Base-by-base conservation (phyloP, 768 basidiomycete genomes). In the Podaxis rugospora region DNA sequence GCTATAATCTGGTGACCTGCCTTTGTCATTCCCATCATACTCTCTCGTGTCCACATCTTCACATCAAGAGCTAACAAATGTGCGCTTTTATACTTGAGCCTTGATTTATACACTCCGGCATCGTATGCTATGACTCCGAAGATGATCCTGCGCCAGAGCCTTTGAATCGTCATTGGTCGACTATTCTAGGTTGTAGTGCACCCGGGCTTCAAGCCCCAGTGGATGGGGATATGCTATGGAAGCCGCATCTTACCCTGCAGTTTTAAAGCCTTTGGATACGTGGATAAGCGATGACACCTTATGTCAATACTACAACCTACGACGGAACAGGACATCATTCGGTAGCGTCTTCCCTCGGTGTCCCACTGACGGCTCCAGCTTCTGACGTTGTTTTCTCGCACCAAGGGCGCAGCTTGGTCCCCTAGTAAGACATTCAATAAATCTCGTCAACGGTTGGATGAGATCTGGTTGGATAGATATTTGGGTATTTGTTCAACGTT, bases 401-500 rank as follows among this genome's bases (percentile, higher is more conserved):
- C 21, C 23, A 16, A 55, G 54, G 36, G 54, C 18, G 21, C 39
- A 42, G 21, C 54, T 55, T 27, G 54, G 54, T 55, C 54, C 54
- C 9, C n/a, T 55, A 44, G 54, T 44, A 28, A 44, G 54, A 23
- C 32, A 10, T 42, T 10, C 23, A 25, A 9, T 18, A 39, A 13
- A 4, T 21, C 13, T 44, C n/a, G 16, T 3, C 4, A 21, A 2
- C 11, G 37, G 54, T 39, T 9, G 16, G 25, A 49, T 5, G 54
- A 18, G 16, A 40, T 42, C 39, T 55, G 37, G 44, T 40, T 40
- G 23, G 18, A 6, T 60, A 70, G 66, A 66, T 69, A 39, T 64
- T 72, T 23, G 64, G 71, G 32, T 63, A 68, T 27, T 60, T 72
- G 28, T 50, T 70, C 32, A 71, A 68, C 28, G 69, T 69, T 66